Evolutionary conservation across 2,329 filamentous ascomycete species (phyloP).

Genomic region (Clathrospora elynae): DNA sequence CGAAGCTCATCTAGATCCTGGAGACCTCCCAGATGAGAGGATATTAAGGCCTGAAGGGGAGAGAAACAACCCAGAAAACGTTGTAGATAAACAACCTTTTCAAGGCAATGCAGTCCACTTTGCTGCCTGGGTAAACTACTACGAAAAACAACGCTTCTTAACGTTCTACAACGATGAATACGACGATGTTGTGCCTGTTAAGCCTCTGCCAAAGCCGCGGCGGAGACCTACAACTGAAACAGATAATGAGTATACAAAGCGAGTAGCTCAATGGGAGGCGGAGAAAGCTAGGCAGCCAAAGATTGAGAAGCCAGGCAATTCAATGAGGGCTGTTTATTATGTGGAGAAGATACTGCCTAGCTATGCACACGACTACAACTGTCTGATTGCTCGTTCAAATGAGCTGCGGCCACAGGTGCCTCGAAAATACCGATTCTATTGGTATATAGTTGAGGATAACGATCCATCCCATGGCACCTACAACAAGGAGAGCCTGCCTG

Average conservation of each 20-base stretch:
- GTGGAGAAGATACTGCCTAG: slow-evolving; percentile 3
- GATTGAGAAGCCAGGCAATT: not conserved
- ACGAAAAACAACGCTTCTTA: not conserved
- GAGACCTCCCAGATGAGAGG: not conserved
- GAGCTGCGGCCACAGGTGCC: not conserved
- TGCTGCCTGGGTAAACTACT: slow-evolving; percentile 8
- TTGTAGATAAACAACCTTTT: not conserved
- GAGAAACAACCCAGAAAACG: not conserved
- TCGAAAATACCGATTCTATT: slow-evolving; percentile 1
- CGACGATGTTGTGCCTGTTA: slow-evolving; percentile 1
- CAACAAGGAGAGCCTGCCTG: not conserved
- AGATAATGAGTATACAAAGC: not conserved
- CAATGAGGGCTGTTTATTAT: slow-evolving; percentile 5
- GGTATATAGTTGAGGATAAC: slow-evolving; percentile 9
- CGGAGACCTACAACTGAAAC: not conserved
- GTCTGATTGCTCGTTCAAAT: not conserved
- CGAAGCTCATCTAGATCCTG: not conserved
- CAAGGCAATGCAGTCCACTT: slow-evolving; percentile 4
- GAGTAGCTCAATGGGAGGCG: slow-evolving; percentile 2
- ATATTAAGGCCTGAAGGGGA: no score
- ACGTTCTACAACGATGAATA: slow-evolving; percentile 11
- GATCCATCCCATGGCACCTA: slow-evolving; percentile 10
- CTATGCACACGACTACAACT: not conserved
- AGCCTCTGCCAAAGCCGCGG: slow-evolving; percentile 6
- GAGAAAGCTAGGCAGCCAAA: not conserved